Evolutionary conservation across 2,329 filamentous ascomycete genomes (phyloP), one percentile per base, ranked within the genome.

Genomic region (Dactylellina haptotyla): DNA sequence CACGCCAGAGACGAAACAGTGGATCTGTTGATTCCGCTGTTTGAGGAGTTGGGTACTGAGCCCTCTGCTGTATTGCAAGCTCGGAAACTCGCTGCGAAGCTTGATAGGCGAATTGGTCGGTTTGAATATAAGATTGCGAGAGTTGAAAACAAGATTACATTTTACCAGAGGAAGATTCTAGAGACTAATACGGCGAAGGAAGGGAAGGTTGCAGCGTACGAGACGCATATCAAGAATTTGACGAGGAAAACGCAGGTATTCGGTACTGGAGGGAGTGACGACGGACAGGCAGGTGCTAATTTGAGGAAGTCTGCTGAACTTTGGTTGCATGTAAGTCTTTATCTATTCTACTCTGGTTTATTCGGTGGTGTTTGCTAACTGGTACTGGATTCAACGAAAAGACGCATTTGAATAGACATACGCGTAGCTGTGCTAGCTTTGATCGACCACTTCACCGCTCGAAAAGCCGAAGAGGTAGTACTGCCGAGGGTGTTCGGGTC

Each of bases 281-380:
- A 56, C 28, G 28, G 8, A 12, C 26, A 48, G 37, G 18, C 34
- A 2, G 10, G 10, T 41, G 51, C 10, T 43, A 64, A 53, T 64
- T 46, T 64, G 43, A 58, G 66, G 26, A 72, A 59, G 45, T 32
- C 58, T 4, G 66, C 59, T n/a, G 59, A 72, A 30, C 66, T 72
- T 72, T 72, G 66, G 66, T 48, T 72, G 23, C 66, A 72, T 64
- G 59, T 72, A 45, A 72, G 66, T 56, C 6, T 34, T 37, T 6
- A 8, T 32, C n/a, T 30, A 30, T 14, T 25, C 9, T 37, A 5
- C 23, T 6, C 5, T 23, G 6, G 1, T 3, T 46, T 46, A 20
- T 20, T 20, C 18, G 3, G 18, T 18, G 16, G 10, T 46, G 2
- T 41, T n/a, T 12, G 37, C 8, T 5, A 16, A 4, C 5, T 25